Conservation (phyloP, 306 rosid genomes). For the Astragalus glycyphyllos region DNA sequence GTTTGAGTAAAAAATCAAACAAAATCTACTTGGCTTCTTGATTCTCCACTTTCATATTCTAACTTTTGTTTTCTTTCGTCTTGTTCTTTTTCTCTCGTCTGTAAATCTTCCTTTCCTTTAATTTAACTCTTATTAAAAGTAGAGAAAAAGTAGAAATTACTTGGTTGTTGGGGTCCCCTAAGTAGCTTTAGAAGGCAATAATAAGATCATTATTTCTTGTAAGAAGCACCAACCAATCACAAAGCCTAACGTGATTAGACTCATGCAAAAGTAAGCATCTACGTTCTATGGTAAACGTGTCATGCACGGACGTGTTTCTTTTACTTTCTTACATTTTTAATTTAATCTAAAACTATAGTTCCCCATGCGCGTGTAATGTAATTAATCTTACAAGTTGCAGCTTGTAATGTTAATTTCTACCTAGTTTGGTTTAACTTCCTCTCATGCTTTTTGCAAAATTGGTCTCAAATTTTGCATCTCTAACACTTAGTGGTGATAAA, state of each 20-base stretch:
- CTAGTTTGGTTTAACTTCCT: no score
- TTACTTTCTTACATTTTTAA: conserved; percentile 20
- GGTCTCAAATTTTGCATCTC: no score
- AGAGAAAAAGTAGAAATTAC: conserved; percentile 55
- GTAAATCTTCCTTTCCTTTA: conserved; percentile 13
- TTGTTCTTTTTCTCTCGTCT: conserved; percentile 37
- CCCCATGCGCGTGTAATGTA: conserved; percentile 32
- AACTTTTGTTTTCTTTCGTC: conserved; percentile 32
- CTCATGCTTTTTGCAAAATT: no score
- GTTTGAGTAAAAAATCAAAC: conserved; percentile 53
- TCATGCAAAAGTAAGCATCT: conserved; percentile 72
- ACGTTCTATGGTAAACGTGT: conserved; percentile 69
- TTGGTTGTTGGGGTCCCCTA: conserved; percentile 38
- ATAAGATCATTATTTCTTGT: conserved; percentile 79
- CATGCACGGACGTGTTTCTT: conserved; percentile 69
- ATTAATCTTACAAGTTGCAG: not conserved
- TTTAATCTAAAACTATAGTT: conserved; percentile 13
- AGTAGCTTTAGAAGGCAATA: conserved; percentile 56
- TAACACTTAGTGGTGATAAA: no score
- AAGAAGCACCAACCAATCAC: conserved; percentile 70
- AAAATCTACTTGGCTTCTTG: conserved; percentile 65
- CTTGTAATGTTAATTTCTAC: not conserved
- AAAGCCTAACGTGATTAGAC: conserved; percentile 46
- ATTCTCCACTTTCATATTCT: conserved; percentile 47
- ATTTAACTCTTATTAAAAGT: conserved; percentile 61